Base-by-base conservation (phyloP, 2,329 filamentous ascomycete species). In the Fusarium cicatricum region DNA sequence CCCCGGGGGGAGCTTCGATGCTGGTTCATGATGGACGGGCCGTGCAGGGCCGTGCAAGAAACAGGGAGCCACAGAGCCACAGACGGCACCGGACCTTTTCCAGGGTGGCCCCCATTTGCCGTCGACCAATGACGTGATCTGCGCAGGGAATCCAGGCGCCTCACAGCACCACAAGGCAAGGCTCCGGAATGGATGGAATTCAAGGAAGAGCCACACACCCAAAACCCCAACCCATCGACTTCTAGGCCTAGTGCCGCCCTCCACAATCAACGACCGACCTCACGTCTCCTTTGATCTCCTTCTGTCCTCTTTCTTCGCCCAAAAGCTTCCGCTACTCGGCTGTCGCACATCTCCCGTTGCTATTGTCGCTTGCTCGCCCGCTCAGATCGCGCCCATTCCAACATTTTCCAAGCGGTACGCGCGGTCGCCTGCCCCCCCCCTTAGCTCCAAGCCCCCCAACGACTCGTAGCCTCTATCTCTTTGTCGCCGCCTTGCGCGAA, bases 71-170 rank as follows among this genome's bases (percentile, higher is more conserved):
- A 54, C 60, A 49, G 56, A 57, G 56, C 58, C 52, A 54, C 60
- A 49, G 37, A 55, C 55, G 44, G 64, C 60, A 59, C 49, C 42
- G 55, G 58, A 61, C 59, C 44, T 60, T 47, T 43, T 43, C 53
- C 49, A 46, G 47, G 44, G 23, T 44, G 32, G 42, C 50, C 60
- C 56, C 62, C 52, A 38, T 50, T 57, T 55, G 36, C 33, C 55
- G 9, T 23, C 58, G 60, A 59, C 72, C 72, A 74, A 74, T 74
- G 69, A 72, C 70, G 68, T 72, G 67, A 61, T 65, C 63, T 60
- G 16, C 29, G 16, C n/a, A 47, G 43, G 14, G 21, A 55, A 46
- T 28, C 31, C 41, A 34, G 9, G 33, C 33, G 33, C 39, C 29
- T 54, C 31, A 49, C 37, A 46, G 54, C 44, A 46, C 21, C 32